phyloP scores from a whole-genome alignment of 2,329 filamentous ascomycete species.

The Aspergillus sojae region DNA sequence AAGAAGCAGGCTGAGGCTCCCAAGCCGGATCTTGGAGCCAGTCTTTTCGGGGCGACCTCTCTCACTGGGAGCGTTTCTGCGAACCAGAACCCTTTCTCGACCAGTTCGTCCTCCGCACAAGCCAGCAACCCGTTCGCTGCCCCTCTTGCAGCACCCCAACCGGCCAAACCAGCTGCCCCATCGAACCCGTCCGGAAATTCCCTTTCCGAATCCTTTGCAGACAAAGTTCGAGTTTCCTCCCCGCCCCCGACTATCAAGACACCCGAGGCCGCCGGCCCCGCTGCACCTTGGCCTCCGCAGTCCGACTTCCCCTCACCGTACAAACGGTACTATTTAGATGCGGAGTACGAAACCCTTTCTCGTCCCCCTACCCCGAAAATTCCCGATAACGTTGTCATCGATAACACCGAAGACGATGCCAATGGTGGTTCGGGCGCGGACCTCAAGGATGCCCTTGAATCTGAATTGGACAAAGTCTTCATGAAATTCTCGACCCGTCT shows the following conservation, averaged over 20 bases:
- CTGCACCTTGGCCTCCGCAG: constrained; percentile 75
- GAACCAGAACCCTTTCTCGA: constrained; percentile 59
- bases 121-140: constrained; percentile 64
- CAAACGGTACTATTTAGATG: constrained; percentile 79
- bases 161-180: constrained; percentile 37
- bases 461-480: constrained; percentile 72
- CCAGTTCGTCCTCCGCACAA: constrained; percentile 34
- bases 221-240: constrained; percentile 63
- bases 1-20: constrained; percentile 22
- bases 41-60: constrained; percentile 62
- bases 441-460: constrained; percentile 75
- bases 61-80: constrained; percentile 40
- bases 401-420: constrained; percentile 40
- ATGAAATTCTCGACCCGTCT: constrained; percentile 79
- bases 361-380: constrained; percentile 52
- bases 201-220: constrained; percentile 75
- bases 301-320: constrained; percentile 70
- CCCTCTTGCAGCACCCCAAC: constrained; percentile 39
- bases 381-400: constrained; percentile 50
- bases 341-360: constrained; percentile 86
- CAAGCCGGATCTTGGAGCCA: constrained; percentile 52
- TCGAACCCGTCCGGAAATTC: constrained; percentile 55
- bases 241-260: constrained; percentile 32
- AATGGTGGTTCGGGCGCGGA: constrained; percentile 38
- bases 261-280: constrained; percentile 45